Percentiles rank a stretch among this genome's conserved stretches.
These are phyloP conservation scores for Aspergillus chevalieri DNA, from an alignment of 2,329 filamentous ascomycete genomes.

Conservation along the genomic window DNA sequence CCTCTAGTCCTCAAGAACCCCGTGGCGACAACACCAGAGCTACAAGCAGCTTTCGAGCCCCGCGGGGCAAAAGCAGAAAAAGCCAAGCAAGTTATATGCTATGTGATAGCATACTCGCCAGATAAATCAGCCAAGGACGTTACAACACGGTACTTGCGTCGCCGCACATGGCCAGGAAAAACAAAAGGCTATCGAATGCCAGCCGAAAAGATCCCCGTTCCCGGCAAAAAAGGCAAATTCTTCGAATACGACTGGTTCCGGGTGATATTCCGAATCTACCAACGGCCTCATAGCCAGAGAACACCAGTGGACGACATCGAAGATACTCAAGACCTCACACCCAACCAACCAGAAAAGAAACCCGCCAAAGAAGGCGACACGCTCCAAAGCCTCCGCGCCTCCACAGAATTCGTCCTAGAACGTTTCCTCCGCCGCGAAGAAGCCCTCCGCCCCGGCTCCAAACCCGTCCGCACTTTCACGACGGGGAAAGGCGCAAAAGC, in stretches of 20 bases:
- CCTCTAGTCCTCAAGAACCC: constrained; percentile 60
- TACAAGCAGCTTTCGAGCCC: constrained; percentile 71
- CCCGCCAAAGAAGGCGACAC: constrained; percentile 72
- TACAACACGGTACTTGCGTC: constrained; percentile 81
- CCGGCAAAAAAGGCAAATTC: constrained; percentile 69
- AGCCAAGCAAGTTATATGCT: constrained; percentile 82
- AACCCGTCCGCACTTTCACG: constrained; percentile 67
- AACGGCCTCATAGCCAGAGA: constrained; percentile 45
- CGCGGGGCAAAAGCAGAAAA: constrained; percentile 77
- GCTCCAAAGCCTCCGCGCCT: constrained; percentile 80
- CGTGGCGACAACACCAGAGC: constrained; percentile 65
- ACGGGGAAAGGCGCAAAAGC: constrained; percentile 67
- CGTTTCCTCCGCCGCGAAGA: constrained; percentile 89
- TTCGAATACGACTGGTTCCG: constrained; percentile 87
- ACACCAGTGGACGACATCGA: constrained; percentile 74
- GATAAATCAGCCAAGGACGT: constrained; percentile 93
- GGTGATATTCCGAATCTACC: constrained; percentile 68
- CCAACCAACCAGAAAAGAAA: constrained; percentile 65
- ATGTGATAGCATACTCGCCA: constrained; percentile 72
- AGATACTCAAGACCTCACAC: constrained; percentile 68
- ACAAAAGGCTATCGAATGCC: constrained; percentile 80
- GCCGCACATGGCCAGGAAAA: constrained; percentile 74
- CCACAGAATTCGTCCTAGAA: constrained; percentile 75
- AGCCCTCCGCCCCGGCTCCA: constrained; percentile 64
- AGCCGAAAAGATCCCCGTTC: constrained; percentile 71